These are phyloP conservation scores for Flaveria linearis DNA, from an alignment of 129 eudicot genomes.

Conservation along the genomic window DNA sequence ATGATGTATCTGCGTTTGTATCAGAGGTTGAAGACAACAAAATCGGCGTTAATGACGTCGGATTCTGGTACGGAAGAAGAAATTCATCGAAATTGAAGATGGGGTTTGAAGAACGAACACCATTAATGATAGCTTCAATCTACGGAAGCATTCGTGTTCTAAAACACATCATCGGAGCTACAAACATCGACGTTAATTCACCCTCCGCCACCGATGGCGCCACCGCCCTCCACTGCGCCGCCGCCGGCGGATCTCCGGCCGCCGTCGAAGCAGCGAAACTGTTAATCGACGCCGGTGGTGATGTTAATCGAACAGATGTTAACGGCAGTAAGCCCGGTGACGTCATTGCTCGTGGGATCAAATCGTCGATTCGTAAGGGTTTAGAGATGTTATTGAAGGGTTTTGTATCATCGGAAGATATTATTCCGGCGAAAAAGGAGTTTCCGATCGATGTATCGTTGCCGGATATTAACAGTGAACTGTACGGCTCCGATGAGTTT, in stretches of 20 bases:
- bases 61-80: constrained; percentile 76
- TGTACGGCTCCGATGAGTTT: constrained; percentile 81
- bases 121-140: constrained; percentile 73
- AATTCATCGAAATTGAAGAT: constrained; percentile 56
- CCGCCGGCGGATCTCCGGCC: constrained; percentile 62
- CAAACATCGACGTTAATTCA: constrained; percentile 49
- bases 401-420: constrained; percentile 33
- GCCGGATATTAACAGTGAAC: constrained; percentile 80
- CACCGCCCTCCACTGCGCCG: constrained; percentile 95
- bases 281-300: constrained; percentile 59
- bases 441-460: constrained; percentile 59
- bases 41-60: constrained; percentile 39
- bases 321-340: constrained; percentile 60
- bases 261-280: constrained; percentile 46
- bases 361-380: constrained; percentile 34
- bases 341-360: constrained; percentile 45
- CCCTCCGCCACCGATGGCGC: constrained; percentile 64
- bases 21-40: constrained; percentile 47
- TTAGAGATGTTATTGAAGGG: constrained; percentile 71
- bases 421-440: constrained; percentile 54
- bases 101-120: constrained; percentile 71
- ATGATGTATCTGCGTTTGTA: constrained; percentile 55
- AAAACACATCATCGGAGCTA: constrained; percentile 40
- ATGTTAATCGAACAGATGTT: constrained; percentile 39
- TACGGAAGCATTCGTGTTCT: constrained; percentile 68